Percentiles rank a stretch among this genome's conserved stretches.
Conservation (phyloP, 345 rosid species). For the Reutealis trisperma region DNA sequence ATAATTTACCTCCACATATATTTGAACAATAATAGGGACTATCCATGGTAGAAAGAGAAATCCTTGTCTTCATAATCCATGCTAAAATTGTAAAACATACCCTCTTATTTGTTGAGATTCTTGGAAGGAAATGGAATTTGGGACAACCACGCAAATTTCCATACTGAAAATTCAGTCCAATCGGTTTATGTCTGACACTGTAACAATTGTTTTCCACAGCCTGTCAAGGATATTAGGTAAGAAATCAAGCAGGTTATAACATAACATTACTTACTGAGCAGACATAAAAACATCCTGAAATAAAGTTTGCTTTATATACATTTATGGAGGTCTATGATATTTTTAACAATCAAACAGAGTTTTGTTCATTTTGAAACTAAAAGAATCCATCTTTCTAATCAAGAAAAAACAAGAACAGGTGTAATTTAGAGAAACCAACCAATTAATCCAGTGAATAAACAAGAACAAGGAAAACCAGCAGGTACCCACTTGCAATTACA, state of each 20-base stretch:
- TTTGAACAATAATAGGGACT: neutral
- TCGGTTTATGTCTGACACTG: conserved; percentile 22
- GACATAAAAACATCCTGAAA: neutral
- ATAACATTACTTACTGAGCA: neutral
- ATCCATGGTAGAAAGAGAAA: neutral
- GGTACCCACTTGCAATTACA: neutral
- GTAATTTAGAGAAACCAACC: neutral
- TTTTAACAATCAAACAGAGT: neutral
- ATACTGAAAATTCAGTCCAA: conserved; percentile 16
- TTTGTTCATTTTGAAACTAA: neutral
- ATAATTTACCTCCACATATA: neutral
- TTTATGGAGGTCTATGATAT: neutral
- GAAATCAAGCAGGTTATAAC: neutral
- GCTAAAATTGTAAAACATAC: conserved; percentile 30
- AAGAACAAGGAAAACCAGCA: neutral
- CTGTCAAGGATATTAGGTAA: conserved; percentile 30
- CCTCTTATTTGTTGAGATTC: conserved; percentile 21
- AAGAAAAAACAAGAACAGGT: neutral
- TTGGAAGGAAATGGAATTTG: conserved; percentile 23
- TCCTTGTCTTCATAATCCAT: neutral
- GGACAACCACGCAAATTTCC: conserved; percentile 22
- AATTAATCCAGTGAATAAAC: neutral
- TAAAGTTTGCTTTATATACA: neutral
- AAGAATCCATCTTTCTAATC: neutral
- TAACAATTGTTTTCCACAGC: conserved; percentile 23